phyloP scores from a whole-genome alignment of 208 protist genomes.

The Acanthamoeba lenticulata region DNA sequence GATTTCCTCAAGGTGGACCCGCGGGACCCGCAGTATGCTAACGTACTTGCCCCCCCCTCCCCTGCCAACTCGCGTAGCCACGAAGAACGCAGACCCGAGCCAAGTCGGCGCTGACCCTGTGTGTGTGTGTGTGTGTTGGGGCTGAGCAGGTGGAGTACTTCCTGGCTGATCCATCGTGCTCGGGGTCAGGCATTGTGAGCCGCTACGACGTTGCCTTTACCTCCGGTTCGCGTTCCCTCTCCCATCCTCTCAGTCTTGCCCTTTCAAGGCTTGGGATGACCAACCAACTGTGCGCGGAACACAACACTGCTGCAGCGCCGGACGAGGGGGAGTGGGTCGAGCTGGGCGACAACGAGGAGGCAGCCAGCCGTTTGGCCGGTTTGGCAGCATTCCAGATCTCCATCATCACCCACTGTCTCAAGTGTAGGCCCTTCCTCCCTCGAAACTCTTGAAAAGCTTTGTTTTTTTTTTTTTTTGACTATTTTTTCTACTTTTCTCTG shows the following conservation, averaged over 20 bases:
- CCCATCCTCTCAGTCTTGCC: background rate
- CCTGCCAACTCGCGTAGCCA: slow-evolving; percentile 35
- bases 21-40: background rate
- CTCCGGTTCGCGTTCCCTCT: background rate
- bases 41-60: background rate
- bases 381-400: background rate
- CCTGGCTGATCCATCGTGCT: slow-evolving; percentile 85
- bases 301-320: too few relatives aligned
- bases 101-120: too few relatives aligned
- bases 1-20: background rate
- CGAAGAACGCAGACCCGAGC: too few relatives aligned
- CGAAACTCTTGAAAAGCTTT: background rate
- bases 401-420: slow-evolving; percentile 22
- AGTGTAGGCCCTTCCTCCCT: background rate
- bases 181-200: slow-evolving; percentile 81
- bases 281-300: too few relatives aligned
- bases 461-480: background rate
- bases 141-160: slow-evolving; percentile 78
- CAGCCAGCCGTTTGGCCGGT: background rate
- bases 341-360: background rate
- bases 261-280: background rate
- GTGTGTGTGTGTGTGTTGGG: too few relatives aligned
- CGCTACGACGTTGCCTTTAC: background rate
- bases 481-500: background rate
- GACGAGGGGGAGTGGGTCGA: background rate